Conservation (phyloP, 495 filamentous ascomycete genomes). For the Penicillium roqueforti region DNA sequence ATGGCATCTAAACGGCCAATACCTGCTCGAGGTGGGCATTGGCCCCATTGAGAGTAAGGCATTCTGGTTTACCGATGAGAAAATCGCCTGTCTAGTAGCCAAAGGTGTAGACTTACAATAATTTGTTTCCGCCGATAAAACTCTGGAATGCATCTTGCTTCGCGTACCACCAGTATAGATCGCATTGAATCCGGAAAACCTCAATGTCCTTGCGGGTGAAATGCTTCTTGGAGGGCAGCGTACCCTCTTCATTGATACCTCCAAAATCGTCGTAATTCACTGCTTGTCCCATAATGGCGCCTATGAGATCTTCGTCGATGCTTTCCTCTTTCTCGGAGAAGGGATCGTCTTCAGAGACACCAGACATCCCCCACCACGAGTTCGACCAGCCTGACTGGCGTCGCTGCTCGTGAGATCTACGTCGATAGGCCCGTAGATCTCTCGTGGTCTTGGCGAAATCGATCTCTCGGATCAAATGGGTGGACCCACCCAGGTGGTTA, state of each 20-base stretch:
- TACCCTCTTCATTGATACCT: conserved; percentile 29
- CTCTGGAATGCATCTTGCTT: conserved; percentile 93
- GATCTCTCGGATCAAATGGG: conserved; percentile 77
- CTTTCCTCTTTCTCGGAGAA: conserved; percentile 41
- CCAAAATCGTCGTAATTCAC: conserved; percentile 47
- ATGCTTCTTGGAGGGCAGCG: conserved; percentile 22
- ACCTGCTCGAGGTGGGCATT: conserved; percentile 78
- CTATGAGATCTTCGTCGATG: conserved; percentile 43
- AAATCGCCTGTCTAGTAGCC: conserved; percentile 4
- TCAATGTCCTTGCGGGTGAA: conserved; percentile 71
- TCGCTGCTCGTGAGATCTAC: conserved; percentile 25
- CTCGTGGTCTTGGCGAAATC: conserved; percentile 69
- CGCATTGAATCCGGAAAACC: conserved; percentile 71
- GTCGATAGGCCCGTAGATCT: conserved; percentile 56
- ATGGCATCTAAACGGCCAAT: conserved; percentile 75
- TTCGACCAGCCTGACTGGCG: conserved; percentile 17
- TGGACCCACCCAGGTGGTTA: conserved; percentile 80
- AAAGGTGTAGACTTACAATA: conserved; percentile 62
- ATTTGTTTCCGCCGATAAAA: conserved; percentile 75
- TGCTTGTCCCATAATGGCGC: conserved; percentile 40
- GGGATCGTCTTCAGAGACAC: conserved; percentile 35
- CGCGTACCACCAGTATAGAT: conserved; percentile 95
- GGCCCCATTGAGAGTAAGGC: conserved; percentile 72
- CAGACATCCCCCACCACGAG: conserved; percentile 10
- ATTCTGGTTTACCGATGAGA: conserved; percentile 48